Base-by-base conservation (phyloP, 192 early-diverging fungal species). In the Dispira parvispora region DNA sequence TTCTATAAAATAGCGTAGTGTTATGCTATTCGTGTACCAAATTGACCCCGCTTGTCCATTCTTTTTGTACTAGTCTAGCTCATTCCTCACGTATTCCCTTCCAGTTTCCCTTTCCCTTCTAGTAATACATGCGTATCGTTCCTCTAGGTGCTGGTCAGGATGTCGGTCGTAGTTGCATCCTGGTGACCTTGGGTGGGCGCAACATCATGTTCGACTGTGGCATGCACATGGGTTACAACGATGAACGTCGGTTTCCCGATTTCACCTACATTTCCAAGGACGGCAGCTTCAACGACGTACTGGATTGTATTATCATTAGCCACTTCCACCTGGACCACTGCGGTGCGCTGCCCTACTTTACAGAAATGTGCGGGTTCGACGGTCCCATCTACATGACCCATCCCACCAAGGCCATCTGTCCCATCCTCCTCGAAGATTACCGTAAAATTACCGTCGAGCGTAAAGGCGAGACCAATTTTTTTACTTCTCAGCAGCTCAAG, bases 261-360 rank as follows among this genome's bases (percentile, higher is more conserved):
- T 99, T 99, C 62, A 83, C 79, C 61, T 93, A 92, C 71, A 89
- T 96, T 16, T 88, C 88, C 45, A 87, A 83, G 45, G 74, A 84
- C 42, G 86, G 83, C 47, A 76, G 89, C 63, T 93, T 86, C 67
- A 91, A 86, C 43, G 80, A 78, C 21, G 78, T 83, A 53, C 72
- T 99, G 46, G 96, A 99, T 77, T 85, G 84, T 63, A 83, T 99
- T 18, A 88, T 99, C 61, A 91, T 99, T 25, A 87, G 85, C 43
- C 96, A 99, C 69, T 99, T 99, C 67, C 96, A 99, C 66, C 80
- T 99, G 53, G 96, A 99, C 79, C 96, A 99, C 74, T 97, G 96
- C 69, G 96, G 96, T 8, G 92, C 94, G 0, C 71, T 99, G 14
- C 92, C 96, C 0, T 88, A 88, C 68, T 95, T 99, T 65, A 97